Percentiles rank a stretch among this genome's conserved stretches.
These are phyloP conservation scores for Phytophthora melonis DNA, from an alignment of 352 stramenopile genomes.

Conservation along the genomic window DNA sequence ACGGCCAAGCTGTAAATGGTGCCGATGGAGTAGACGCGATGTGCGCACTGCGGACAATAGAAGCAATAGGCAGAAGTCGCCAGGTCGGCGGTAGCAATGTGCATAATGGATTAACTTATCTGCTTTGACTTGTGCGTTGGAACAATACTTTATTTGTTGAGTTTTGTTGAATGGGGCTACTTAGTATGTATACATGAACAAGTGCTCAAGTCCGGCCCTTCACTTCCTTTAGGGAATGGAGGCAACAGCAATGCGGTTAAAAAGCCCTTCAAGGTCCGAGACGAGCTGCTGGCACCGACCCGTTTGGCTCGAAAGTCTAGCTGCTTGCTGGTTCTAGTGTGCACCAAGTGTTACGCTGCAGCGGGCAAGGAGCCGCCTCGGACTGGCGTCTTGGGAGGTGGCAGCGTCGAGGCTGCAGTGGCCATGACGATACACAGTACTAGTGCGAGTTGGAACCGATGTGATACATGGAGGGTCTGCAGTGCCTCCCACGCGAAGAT, in stretches of 20 bases:
- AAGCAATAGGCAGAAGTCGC: constrained; percentile 22
- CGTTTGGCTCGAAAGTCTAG: constrained; percentile 50
- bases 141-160: no score
- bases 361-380: constrained; percentile 34
- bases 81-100: constrained; percentile 12
- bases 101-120: constrained; percentile 44
- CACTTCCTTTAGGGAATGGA: neutral
- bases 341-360: constrained; percentile 36
- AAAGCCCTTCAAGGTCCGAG: constrained; percentile 50
- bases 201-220: neutral
- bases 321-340: constrained; percentile 45
- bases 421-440: constrained; percentile 45
- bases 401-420: constrained; percentile 60
- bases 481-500: no score
- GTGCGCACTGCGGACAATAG: constrained; percentile 24
- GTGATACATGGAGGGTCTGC: no score
- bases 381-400: constrained; percentile 63
- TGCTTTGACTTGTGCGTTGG: constrained; percentile 16
- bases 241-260: constrained; percentile 21
- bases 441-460: no score
- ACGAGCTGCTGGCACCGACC: constrained; percentile 48
- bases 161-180: no score
- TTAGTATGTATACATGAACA: no score
- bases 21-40: constrained; percentile 17
- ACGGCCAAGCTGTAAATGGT: constrained; percentile 28